A percentile compares a stretch with the other conserved stretches of the same genome.
phyloP scores from a whole-genome alignment of 2,329 filamentous ascomycete species.

The Exophiala phaeomuriformis region DNA sequence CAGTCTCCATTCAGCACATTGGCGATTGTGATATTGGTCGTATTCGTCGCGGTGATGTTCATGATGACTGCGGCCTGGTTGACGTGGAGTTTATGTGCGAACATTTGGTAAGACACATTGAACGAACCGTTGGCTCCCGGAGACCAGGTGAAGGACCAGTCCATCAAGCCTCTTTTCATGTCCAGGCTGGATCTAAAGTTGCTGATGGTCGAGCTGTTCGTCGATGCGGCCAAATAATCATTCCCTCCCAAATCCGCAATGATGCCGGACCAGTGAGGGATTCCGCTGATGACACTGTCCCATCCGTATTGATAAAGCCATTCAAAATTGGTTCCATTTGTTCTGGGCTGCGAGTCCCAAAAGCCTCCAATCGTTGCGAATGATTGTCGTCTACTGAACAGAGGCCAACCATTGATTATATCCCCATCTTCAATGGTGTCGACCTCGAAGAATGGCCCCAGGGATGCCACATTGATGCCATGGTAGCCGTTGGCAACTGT shows the following conservation, averaged over 20 bases:
- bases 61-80: slow-evolving; percentile 56
- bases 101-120: slow-evolving; percentile 57
- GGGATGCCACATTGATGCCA: slow-evolving; percentile 56
- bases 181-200: slow-evolving; percentile 56
- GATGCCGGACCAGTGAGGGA: slow-evolving; percentile 61
- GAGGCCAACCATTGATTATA: slow-evolving; percentile 59
- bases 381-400: slow-evolving; percentile 55
- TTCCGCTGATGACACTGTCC: slow-evolving; percentile 63
- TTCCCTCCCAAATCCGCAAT: slow-evolving; percentile 50
- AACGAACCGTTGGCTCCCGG: slow-evolving; percentile 47
- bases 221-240: slow-evolving; percentile 53
- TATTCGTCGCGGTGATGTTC: slow-evolving; percentile 48
- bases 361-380: slow-evolving; percentile 64
- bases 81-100: slow-evolving; percentile 56
- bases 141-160: slow-evolving; percentile 61
- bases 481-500: slow-evolving; percentile 58
- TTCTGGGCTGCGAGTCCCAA: slow-evolving; percentile 53
- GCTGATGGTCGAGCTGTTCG: slow-evolving; percentile 52
- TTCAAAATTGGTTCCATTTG: slow-evolving; percentile 56
- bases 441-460: slow-evolving; percentile 57
- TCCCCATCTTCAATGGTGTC: slow-evolving; percentile 46
- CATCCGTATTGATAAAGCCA: slow-evolving; percentile 64
- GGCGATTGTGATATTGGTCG: slow-evolving; percentile 52
- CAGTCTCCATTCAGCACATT: slow-evolving; percentile 62
- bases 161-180: slow-evolving; percentile 55